Evolutionary conservation across 495 filamentous ascomycete genomes (phyloP), one percentile per base, ranked within the genome.

Genomic region (Penicillium robsamsonii): DNA sequence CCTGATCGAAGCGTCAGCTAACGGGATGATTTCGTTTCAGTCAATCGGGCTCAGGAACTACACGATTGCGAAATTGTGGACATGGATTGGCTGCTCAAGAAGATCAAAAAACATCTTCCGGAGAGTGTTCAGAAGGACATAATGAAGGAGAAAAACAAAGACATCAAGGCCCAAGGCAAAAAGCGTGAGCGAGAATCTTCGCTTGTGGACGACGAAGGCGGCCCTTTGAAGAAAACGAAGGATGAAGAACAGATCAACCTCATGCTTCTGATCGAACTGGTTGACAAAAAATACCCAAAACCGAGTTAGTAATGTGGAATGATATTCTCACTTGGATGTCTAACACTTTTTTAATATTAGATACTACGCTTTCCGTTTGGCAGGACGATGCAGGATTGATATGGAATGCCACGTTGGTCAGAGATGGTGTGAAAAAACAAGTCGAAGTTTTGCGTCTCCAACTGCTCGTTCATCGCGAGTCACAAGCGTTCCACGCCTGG

Each of bases 381-480:
- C 17, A 37, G 10, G 41, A 62, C 30, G 35, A 47, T 2, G 10
- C 25, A 5, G 35, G 49, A 8, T 30, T 45, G n/a, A 20, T 46
- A 27, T 62, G 48, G 51, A 56, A 62, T 52, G 56, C 56, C 7
- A 56, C 29, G 11, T 9, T 62, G 20, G 29, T 59, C 35, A 61
- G 22, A 13, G 3, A 13, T 20, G 24, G 4, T 24, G 5, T 7
- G 13, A 41, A 13, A n/a, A 15, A 11, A 5, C 9, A 2, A 17
- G 25, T 56, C 2, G 10, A 8, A 6, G 5, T 51, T 11, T 12
- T 18, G 5, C 61, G 47, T 6, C n/a, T 55, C 2, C 61, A 64
- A 33, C 31, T 64, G 27, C 41, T 64, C 2, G 33, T 55, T 11
- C 13, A 53, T 47, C 5, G 27, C 3, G 15, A 33, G 10, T 18